Evolutionary conservation across 208 protist genomes (phyloP), one percentile per base, ranked within the genome.

Genomic region (Strigomonas galati): DNA sequence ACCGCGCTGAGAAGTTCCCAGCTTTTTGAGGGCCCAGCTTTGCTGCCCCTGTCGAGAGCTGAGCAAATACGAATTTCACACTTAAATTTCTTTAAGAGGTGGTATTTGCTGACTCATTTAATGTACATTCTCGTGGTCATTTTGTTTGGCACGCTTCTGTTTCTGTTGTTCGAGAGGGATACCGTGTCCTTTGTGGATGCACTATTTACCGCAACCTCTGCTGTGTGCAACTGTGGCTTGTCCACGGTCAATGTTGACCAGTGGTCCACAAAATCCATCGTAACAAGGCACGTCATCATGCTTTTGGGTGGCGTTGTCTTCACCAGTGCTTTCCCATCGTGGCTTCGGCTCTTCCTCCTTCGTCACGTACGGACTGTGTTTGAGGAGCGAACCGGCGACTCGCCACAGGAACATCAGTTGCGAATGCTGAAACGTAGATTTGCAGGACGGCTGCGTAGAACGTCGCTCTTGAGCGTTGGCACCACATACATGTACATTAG

Each of bases 181-280:
- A 15, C 75, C 9, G 21, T 86, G 0, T 24, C 54, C 0, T 46
- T 74, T 21, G 54, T 93, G 17, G 87, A 90, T 43, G 77, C 77
- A 1, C 69, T 90, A 24, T 89, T 93, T 62, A 59, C 87, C 35
- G 73, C 87, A 23, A 74, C 84, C 15, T 93, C 84, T 5, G 76
- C 79, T 2, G 87, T 86, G 49, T 90, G 87, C 64, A 86, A 87
- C 64, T 93, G 87, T 69, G 84, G 84, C 0, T 60, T 93, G 67
- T 76, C 82, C 28, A 88, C 87, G 19, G 74, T 90, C 31, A 74
- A 88, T 65, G 74, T 89, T 15, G 64, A 69, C n/a, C 24, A 51
- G 3, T 93, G 84, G 84, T 55, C 62, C 27, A 24, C 21, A 21
- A n/a, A 51, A 14, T 69, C 79, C 12, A 74, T 78, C 14, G 24